Evolutionary conservation across 345 rosid species (phyloP), one percentile per base, ranked within the genome.

Genomic region (Kernera saxatilis): DNA sequence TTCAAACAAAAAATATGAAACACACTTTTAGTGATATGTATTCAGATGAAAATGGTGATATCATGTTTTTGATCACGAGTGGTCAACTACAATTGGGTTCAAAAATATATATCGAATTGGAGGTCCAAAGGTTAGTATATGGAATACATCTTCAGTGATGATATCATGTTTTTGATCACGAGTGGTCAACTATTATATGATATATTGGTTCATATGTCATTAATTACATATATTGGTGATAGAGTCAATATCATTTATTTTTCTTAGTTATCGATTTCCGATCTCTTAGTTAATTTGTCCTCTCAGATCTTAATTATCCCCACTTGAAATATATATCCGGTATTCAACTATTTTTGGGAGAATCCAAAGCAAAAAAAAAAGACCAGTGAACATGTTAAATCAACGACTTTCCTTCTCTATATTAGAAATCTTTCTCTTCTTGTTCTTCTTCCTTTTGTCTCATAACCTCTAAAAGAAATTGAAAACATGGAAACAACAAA

Each of bases 281-380:
- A 53, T 27, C 22, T 29, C 27, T 18, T 0, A 64, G 8, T 29
- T 44, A 45, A 27, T 6, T 17, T 11, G 3, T 12, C 15, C 22
- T 5, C 32, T n/a, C n/a, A n/a, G n/a, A n/a, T n/a, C n/a, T 48
- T 33, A 5, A 3, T 2, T 17, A 26, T 52, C 29, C 7, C 50
- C 13, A 52, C 40, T 39, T 52, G 50, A 25, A 36, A 4, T 57
- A 18, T 5, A 21, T 62, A 45, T 45, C 6, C 27, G 6, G 23
- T 36, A 9, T 37, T 66, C 71, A 37, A 26, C 27, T 66, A 39
- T 66, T 50, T 23, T 66, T n/a, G 50, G 69, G 36, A 65, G 59
- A 50, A 66, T 25, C 48, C 15, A 64, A 22, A 17, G 22, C 33
- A 60, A 22, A 9, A 2, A 19, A 44, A 7, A 51, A 18, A 19